Base-by-base conservation (phyloP, 192 early-diverging fungal genomes). In the Ambispora gerdemannii region DNA sequence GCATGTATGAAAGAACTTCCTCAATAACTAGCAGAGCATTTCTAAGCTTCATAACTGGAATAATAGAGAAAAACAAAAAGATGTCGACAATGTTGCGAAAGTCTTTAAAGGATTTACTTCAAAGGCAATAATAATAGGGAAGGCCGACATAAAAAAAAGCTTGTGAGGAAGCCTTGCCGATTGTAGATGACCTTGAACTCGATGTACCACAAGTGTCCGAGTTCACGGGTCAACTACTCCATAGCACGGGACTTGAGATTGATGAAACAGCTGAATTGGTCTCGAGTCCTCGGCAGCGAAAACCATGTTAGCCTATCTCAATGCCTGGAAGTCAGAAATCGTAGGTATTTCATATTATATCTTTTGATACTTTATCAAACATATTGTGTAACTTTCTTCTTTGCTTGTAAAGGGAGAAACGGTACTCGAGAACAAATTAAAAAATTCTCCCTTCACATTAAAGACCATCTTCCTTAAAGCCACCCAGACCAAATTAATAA, bases 141-240 rank as follows among this genome's bases (percentile, higher is more conserved):
- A 84, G 56, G 71, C 77, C 19, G 75, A n/a, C n/a, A n/a, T n/a
- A 84, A 38, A 78, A 89, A 34, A 72, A 70, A 7, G 86, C 80
- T 17, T 80, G 87, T 47, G 74, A 80, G 34, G 79, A 81, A 38
- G 79, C 78, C 28, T 73, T 81, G 69, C 88, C 87, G 69, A 66
- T 82, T 60, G 75, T 91, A 52, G 84, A 89, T 43, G 94, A 95
- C 69, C 77, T 91, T 49, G 83, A 85, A 8, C 79, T 84, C 34
- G 92, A 94, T 75, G 83, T 86, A 1, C 91, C 91, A 22, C 78
- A 85, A 49, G 87, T 85, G 11, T 88, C 83, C 80, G 81, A 79
- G 36, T 84, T 80, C 79, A 80, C 88, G 50, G 88, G 82, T 33
- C 84, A 82, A 63, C 75, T 92, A 34, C 72, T 92, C 63, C 79